Conservation (phyloP, 2,329 filamentous ascomycete species). For the Microdochium nivale region DNA sequence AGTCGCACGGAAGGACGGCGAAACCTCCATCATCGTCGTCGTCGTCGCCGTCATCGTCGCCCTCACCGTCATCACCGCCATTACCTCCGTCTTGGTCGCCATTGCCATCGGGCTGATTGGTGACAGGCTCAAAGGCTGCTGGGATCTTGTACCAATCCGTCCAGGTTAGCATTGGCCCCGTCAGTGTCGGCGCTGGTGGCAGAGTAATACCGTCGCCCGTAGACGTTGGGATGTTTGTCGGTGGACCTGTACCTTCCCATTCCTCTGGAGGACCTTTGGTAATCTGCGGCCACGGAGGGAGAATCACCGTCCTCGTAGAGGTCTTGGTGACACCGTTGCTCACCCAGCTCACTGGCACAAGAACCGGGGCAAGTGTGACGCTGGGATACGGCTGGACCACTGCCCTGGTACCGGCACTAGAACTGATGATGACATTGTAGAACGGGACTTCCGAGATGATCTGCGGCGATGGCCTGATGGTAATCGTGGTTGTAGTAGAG, state of each 20-base stretch:
- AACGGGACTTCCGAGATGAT: neutral
- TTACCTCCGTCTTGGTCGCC: neutral
- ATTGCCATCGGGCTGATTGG: neutral
- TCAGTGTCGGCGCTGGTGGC: neutral
- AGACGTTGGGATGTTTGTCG: neutral
- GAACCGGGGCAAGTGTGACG: neutral
- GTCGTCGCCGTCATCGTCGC: neutral
- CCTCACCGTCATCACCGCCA: neutral
- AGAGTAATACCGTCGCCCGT: neutral
- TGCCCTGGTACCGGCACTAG: neutral
- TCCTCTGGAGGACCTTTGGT: neutral
- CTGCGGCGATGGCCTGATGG: neutral
- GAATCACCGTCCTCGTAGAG: neutral
- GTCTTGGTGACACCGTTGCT: slow-evolving; percentile 1
- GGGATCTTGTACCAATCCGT: neutral
- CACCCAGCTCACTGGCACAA: neutral
- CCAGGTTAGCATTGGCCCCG: neutral
- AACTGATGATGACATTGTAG: neutral
- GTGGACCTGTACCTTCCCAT: neutral
- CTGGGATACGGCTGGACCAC: slow-evolving; percentile 1
- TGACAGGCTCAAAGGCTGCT: neutral
- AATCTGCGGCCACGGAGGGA: slow-evolving; percentile 2
- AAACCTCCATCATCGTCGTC: neutral
- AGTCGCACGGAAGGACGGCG: neutral
- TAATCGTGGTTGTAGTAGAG: slow-evolving; percentile 1